Base-by-base conservation (phyloP, 768 basidiomycete species). In the Gelatoporia subvermispora region DNA sequence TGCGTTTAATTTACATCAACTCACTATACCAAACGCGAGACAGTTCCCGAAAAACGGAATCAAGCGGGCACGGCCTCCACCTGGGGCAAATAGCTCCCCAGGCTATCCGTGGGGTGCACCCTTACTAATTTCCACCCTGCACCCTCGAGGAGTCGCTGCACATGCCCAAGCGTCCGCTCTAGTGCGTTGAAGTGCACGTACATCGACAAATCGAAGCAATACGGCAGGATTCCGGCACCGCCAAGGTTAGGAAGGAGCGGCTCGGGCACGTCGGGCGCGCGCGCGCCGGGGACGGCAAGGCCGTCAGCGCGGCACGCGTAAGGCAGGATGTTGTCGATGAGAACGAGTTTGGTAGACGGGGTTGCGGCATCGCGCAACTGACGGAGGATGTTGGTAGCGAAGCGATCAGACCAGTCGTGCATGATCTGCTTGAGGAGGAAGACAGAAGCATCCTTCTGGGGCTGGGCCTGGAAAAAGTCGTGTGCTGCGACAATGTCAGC, bases 161-260 rank as follows among this genome's bases (percentile, higher is more conserved):
- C 7, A 31, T 31, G 28, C 28, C 28, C 28, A 7, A 31, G 13
- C 28, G 28, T 31, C 28, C 28, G 5, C 28, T 31, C 28, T 13
- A 31, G 28, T 13, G 28, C 28, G 28, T 31, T 31, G 28, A 31
- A 31, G 28, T 31, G 28, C 28, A 31, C 28, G 13, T 31, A 59
- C 60, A 47, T 51, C 35, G 4, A 56, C 7, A 31, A 13, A 24
- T 60, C 61, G 15, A 42, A 35, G 13, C 49, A 38, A 37, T 63
- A 63, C 20, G 52, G 35, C 9, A 47, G 20, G 1, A 47, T 34
- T 21, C 38, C 48, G 2, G 51, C 58, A 2, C 36, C 48, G 16
- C 61, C 61, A 52, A 53, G 24, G 41, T 63, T 63, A 2, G 55
- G 51, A 18, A 63, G 52, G n/a, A 63, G 48, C 15, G 61, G 60